A percentile compares a stretch with the other conserved stretches of the same genome.
These are phyloP conservation scores for Ceratocystis destructans DNA, from an alignment of 2,329 filamentous ascomycete genomes.

Conservation along the genomic window DNA sequence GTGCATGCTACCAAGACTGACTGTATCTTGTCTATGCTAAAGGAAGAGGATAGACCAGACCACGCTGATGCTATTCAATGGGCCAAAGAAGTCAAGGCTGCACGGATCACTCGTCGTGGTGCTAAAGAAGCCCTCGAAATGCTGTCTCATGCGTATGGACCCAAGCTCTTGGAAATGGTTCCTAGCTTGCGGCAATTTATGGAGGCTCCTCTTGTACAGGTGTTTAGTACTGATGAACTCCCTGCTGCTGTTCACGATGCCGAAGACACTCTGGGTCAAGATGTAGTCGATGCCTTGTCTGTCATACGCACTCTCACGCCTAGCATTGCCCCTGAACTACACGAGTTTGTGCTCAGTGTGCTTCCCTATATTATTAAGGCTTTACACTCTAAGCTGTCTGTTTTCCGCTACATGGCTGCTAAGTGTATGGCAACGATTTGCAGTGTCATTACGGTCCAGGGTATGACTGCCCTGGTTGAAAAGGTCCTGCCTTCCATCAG, in stretches of 20 bases:
- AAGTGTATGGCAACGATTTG: slow-evolving; percentile 97
- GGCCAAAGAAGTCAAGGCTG: slow-evolving; percentile 76
- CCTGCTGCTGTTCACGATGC: slow-evolving; percentile 61
- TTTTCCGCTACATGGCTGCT: slow-evolving; percentile 90
- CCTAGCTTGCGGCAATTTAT: slow-evolving; percentile 72
- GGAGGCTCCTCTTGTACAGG: slow-evolving; percentile 61
- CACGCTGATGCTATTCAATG: slow-evolving; percentile 84
- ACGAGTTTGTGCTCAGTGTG: slow-evolving; percentile 68
- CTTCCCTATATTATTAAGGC: slow-evolving; percentile 79
- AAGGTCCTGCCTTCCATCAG: slow-evolving; percentile 83
- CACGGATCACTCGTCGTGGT: slow-evolving; percentile 78
- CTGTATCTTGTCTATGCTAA: slow-evolving; percentile 82
- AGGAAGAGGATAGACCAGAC: slow-evolving; percentile 91
- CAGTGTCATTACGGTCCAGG: slow-evolving; percentile 87
- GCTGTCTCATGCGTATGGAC: slow-evolving; percentile 64
- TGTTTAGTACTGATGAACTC: slow-evolving; percentile 53
- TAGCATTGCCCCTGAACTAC: slow-evolving; percentile 63
- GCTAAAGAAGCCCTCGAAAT: slow-evolving; percentile 91
- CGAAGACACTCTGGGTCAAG: slow-evolving; percentile 66
- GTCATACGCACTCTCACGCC: slow-evolving; percentile 84
- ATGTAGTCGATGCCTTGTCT: slow-evolving; percentile 87
- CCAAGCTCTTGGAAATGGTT: slow-evolving; percentile 63
- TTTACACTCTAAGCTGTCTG: slow-evolving; percentile 73
- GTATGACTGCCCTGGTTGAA: slow-evolving; percentile 91
- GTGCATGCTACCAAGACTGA: slow-evolving; percentile 66